A percentile compares a stretch with the other conserved stretches of the same genome.
phyloP scores from a whole-genome alignment of 1,284 basidiomycete species.

The Puccinia triticina region DNA sequence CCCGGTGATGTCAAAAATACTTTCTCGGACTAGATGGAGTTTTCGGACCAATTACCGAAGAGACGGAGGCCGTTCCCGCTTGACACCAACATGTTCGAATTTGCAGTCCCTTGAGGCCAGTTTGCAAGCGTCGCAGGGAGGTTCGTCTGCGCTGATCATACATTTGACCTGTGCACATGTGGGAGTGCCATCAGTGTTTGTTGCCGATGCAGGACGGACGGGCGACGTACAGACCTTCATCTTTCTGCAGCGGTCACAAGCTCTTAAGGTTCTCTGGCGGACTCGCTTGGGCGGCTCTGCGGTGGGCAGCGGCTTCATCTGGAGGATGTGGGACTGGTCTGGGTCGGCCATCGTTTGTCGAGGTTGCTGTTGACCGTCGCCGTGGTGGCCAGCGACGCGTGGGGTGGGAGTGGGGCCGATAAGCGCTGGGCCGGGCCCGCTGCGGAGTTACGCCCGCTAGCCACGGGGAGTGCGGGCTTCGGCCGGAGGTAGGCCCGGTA shows the following conservation, averaged over 20 bases:
- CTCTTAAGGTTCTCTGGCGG: constrained; percentile 34
- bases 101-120: constrained; percentile 33
- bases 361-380: too few relatives aligned
- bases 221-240: constrained; percentile 40
- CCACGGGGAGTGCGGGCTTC: too few relatives aligned
- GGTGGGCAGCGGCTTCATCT: background rate
- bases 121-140: constrained; percentile 39
- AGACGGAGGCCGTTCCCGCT: constrained; percentile 39
- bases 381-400: too few relatives aligned
- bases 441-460: too few relatives aligned
- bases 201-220: background rate
- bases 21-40: background rate
- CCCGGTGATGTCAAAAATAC: background rate
- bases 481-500: too few relatives aligned
- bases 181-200: background rate
- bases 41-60: background rate
- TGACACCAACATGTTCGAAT: constrained; percentile 42
- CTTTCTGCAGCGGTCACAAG: constrained; percentile 43
- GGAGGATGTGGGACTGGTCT: background rate
- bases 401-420: too few relatives aligned
- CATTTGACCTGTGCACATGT: constrained; percentile 39
- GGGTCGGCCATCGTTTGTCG: too few relatives aligned
- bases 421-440: too few relatives aligned
- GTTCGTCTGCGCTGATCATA: background rate
- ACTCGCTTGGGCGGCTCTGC: constrained; percentile 7